Base-by-base conservation (phyloP, 176 grass and related monocot species). In the Triticum timopheevii region DNA sequence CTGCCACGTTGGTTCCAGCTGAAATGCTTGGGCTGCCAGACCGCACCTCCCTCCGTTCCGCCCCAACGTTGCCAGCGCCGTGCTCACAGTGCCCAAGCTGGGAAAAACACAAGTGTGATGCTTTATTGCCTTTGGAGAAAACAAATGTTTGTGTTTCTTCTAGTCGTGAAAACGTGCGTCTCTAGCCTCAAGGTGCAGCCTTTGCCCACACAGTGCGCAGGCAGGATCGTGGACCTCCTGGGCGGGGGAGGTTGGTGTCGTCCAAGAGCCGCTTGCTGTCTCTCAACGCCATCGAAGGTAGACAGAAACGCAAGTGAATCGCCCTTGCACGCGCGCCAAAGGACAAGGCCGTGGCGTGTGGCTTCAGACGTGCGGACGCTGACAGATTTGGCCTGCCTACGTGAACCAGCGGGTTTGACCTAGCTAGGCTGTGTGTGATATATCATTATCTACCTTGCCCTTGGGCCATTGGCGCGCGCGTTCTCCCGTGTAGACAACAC, bases 321-420 rank as follows among this genome's bases (percentile, higher is more conserved):
- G 16, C 45, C 89, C 76, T 84, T 84, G 81, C 27, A 10, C 58
- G 4, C 34, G 1, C 75, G 5, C 58, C 85, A 84, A 90, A 66
- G 85, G 89, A 38, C 89, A 79, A 0, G 54, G 39, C 13, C 65
- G 75, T 69, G 76, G 67, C 81, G 76, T 61, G 80, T 84, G 67
- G 89, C 50, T 40, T 87, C 15, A 22, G 19, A 79, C 65, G 73
- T 12, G 64, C 17, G 31, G 31, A 59, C 79, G 47, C 79, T 78
- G 39, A 59, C 38, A 7, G 38, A 7, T 10, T 63, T 16, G 25
- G 19, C 20, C 13, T 65, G 71, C 15, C 54, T n/a, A 28, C 42
- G 2, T 52, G 79, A 35, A 25, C 2, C 20, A 34, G 13, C 52
- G 4, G 73, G 3, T 25, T 10, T 15, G 50, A 61, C 50, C 50